phyloP scores from a whole-genome alignment of 2,329 filamentous ascomycete species.

The Diaporthe eres region DNA sequence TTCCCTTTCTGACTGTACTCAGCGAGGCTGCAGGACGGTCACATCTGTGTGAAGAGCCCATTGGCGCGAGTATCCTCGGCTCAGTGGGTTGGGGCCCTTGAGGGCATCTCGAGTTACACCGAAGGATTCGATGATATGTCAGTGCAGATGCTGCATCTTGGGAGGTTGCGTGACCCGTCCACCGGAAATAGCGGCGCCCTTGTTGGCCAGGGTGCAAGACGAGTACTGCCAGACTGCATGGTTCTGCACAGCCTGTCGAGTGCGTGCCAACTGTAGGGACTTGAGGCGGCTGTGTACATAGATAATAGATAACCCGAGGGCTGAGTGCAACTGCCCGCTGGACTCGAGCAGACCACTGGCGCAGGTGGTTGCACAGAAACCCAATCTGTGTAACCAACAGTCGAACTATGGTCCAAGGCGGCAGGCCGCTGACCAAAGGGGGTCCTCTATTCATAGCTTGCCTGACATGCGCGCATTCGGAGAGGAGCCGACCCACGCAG shows the following conservation, averaged over 20 bases:
- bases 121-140: constrained; percentile 40
- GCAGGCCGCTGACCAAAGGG: constrained; percentile 30
- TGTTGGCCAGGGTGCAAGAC: background rate
- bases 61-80: constrained; percentile 27
- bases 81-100: constrained; percentile 8
- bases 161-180: constrained; percentile 26
- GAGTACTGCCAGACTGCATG: constrained; percentile 8
- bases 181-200: constrained; percentile 16
- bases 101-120: constrained; percentile 38
- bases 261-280: background rate
- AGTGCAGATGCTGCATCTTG: constrained; percentile 32
- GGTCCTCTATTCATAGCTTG: constrained; percentile 32
- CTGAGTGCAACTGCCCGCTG: constrained; percentile 1
- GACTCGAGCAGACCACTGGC: constrained; percentile 17
- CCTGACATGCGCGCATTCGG: constrained; percentile 23
- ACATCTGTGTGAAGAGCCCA: constrained; percentile 30
- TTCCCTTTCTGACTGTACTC: constrained; percentile 31
- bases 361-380: constrained; percentile 30
- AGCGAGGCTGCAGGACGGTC: constrained; percentile 38
- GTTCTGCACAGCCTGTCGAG: constrained; percentile 11
- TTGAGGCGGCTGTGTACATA: constrained; percentile 25
- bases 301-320: constrained; percentile 18
- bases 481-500: constrained; percentile 28
- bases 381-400: constrained; percentile 28
- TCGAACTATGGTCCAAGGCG: constrained; percentile 20